These are phyloP conservation scores for Pachysandra terminalis DNA, from an alignment of 164 flowering plant species.

Conservation along the genomic window DNA sequence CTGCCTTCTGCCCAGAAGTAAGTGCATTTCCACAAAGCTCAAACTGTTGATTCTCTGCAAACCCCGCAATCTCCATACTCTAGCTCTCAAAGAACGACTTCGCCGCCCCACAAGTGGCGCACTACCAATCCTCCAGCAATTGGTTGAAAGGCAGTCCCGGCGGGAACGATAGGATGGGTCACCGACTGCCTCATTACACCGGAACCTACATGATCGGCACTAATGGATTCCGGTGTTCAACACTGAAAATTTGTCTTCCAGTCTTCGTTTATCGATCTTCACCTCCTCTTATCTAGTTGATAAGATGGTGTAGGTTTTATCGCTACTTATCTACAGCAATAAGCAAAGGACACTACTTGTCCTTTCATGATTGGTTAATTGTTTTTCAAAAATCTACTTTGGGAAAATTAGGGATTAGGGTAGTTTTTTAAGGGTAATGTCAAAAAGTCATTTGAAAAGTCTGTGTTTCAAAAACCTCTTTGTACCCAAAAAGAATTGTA, in stretches of 20 bases:
- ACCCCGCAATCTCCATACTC: constrained; percentile 96
- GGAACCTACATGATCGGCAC: constrained; percentile 85
- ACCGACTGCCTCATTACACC: constrained; percentile 64
- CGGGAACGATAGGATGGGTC: constrained; percentile 79
- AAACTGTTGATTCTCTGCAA: constrained; percentile 92
- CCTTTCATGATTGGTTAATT: no score
- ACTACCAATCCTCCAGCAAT: constrained; percentile 91
- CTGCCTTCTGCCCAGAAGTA: constrained; percentile 80
- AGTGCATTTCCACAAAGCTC: constrained; percentile 84
- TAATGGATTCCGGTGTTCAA: constrained; percentile 85
- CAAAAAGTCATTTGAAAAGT: no score
- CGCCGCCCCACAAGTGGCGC: constrained; percentile 96
- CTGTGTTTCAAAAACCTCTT: no score
- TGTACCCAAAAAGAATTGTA: no score
- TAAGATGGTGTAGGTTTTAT: no score
- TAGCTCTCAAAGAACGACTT: constrained; percentile 80
- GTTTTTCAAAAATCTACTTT: no score
- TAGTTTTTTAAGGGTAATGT: no score
- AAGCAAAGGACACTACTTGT: no score
- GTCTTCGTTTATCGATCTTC: constrained; percentile 46
- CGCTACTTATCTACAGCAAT: no score
- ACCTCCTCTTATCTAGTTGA: no score
- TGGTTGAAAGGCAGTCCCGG: constrained; percentile 72
- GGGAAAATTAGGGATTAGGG: no score
- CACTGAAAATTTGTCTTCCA: constrained; percentile 83